Conservation (phyloP, 73 alveolate genomes). For the Stentor roeselii region DNA sequence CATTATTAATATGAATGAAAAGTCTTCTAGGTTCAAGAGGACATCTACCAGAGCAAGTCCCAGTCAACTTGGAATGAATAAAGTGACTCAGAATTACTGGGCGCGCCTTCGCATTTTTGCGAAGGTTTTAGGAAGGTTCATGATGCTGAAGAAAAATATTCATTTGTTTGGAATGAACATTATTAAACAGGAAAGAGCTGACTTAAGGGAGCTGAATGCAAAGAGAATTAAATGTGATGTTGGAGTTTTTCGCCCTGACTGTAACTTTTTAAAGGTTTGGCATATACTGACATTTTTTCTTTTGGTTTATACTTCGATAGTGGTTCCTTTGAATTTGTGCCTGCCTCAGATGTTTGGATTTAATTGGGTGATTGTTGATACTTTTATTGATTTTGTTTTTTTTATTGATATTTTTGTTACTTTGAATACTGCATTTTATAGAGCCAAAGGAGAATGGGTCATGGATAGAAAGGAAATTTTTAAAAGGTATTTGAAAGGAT, state of each 20-base stretch:
- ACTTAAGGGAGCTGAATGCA: not conserved
- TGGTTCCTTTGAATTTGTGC: not conserved
- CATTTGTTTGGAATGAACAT: not conserved
- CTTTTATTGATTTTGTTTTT: conserved; percentile 42
- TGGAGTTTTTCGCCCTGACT: not conserved
- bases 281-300: too few species aligned
- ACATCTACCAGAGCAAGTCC: not conserved
- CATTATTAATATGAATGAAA: not conserved
- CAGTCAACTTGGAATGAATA: not conserved
- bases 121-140: not conserved
- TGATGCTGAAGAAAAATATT: not conserved
- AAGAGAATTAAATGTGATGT: not conserved
- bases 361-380: not conserved
- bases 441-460: conserved; percentile 27
- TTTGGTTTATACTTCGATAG: not conserved
- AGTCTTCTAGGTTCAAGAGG: not conserved
- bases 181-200: not conserved
- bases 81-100: not conserved
- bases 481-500: conserved; percentile 30
- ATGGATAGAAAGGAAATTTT: conserved; percentile 36
- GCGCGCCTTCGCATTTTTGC: not conserved
- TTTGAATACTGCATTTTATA: conserved; percentile 48
- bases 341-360: not conserved
- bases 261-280: not conserved
- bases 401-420: conserved; percentile 39